These are phyloP conservation scores for Sordariomycetes sp. DNA, from an alignment of 2,329 filamentous ascomycete species.

Conservation along the genomic window DNA sequence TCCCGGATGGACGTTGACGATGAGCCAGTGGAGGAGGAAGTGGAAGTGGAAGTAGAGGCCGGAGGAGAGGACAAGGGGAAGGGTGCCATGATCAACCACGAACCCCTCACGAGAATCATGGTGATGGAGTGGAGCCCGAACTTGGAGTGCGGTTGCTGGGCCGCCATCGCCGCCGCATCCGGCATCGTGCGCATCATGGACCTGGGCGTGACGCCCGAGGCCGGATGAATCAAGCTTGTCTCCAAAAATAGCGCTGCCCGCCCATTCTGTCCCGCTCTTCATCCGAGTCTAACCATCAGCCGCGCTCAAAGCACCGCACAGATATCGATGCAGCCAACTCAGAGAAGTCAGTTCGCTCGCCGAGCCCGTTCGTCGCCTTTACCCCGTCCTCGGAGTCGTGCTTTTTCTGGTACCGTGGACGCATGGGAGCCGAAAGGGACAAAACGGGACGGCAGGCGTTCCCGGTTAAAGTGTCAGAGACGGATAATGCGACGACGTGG, in stretches of 20 bases:
- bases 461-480: slow-evolving; percentile 3
- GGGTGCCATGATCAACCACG: slow-evolving; percentile 33
- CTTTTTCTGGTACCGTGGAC: neutral
- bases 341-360: slow-evolving; percentile 2
- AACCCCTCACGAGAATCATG: slow-evolving; percentile 49
- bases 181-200: slow-evolving; percentile 56
- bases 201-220: slow-evolving; percentile 33
- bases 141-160: slow-evolving; percentile 50
- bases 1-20: slow-evolving; percentile 6
- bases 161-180: slow-evolving; percentile 51
- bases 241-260: slow-evolving; percentile 3
- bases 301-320: neutral
- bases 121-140: slow-evolving; percentile 58
- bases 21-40: neutral
- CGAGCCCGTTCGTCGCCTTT: neutral
- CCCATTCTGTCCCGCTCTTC: neutral
- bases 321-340: neutral
- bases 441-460: neutral
- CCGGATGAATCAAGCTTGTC: neutral
- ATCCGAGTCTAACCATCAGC: neutral
- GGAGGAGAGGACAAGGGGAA: too few species aligned
- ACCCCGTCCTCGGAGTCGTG: neutral
- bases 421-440: neutral
- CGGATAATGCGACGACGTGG: slow-evolving; percentile 1
- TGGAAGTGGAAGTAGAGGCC: too few species aligned